Evolutionary conservation across 2,329 filamentous ascomycete species (phyloP), one percentile per base, ranked within the genome.

Genomic region (Calonectria henricotiae): DNA sequence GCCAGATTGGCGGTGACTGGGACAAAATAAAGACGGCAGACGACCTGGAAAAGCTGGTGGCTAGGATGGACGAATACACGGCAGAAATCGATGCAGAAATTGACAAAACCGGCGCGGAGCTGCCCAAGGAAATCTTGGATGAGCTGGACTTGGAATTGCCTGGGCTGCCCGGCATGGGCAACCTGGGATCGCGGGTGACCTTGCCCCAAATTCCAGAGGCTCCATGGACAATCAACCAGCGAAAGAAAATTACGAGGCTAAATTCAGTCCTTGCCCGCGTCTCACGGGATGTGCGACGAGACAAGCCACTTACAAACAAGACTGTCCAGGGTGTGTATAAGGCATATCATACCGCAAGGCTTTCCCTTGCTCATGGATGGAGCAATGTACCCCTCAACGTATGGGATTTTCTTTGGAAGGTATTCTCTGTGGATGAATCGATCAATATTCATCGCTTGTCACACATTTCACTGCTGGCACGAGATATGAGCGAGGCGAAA

Each of bases 321-420:
- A 82, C 81, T 4, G 80, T 86, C 23, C 79, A 78, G 30, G 78
- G 80, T 1, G 80, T 84, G 5, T 90, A 88, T 85, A 86, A 85
- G 70, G 81, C 82, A 12, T 90, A 90, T 75, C 83, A 84, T 55
- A 80, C 82, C 0, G 85, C 86, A 3, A 82, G 87, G 12, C 79
- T 80, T 15, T 78, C 81, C 7, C 80, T 91, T 47, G 80, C 84
- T 1, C 81, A 81, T 23, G 79, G 82, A 11, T 87, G 90, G 82
- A 79, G 85, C 41, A 85, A 85, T 35, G 86, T 95, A n/a, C 88
- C 92, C 0, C 77, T 84, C 11, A 85, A 88, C 17, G 86, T 89
- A 5, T 92, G 92, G 89, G 82, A 88, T n/a, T 79, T 90, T 2
- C 80, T 96, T 9, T 96, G 93, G 92, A 83, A 86, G 35, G 81